Evolutionary conservation across 768 basidiomycete species (phyloP).

Genomic region (Dacryopinax primogenitus): DNA sequence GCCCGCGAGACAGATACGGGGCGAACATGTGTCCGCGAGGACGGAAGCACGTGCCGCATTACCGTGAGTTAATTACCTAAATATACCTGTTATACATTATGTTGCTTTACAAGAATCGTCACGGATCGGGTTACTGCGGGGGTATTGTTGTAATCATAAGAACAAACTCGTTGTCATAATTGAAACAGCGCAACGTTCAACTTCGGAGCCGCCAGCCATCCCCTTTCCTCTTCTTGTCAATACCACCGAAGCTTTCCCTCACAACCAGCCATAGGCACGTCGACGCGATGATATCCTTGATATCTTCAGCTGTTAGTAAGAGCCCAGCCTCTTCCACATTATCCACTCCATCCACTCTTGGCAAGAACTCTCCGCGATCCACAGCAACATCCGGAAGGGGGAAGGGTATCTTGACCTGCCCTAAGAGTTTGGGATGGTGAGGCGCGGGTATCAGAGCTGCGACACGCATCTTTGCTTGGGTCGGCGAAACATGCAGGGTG

Average conservation of each 20-base stretch:
- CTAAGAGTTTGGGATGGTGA: conserved; percentile 90
- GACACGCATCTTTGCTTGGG: conserved; percentile 40
- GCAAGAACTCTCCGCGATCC: conserved; percentile 17
- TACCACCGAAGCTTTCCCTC: conserved; percentile 81
- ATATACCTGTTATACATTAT: not conserved
- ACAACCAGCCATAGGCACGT: conserved; percentile 87
- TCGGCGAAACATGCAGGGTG: not conserved
- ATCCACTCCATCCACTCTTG: conserved; percentile 9
- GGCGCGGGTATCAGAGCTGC: conserved; percentile 83
- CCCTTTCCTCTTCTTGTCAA: conserved; percentile 61
- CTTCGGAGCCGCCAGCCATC: conserved; percentile 66
- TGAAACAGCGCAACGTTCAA: conserved; percentile 21
- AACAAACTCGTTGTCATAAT: not conserved
- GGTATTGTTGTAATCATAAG: conserved; percentile 3
- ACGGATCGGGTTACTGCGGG: not conserved
- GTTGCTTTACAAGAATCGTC: not conserved
- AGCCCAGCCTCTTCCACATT: conserved; percentile 23
- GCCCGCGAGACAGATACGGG: conserved; percentile 92
- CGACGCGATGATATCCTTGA: conserved; percentile 81
- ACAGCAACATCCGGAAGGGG: conserved; percentile 73
- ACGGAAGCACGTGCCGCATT: not conserved
- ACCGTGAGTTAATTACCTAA: not conserved
- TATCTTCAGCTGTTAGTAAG: conserved; percentile 72
- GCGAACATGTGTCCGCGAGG: conserved; percentile 30
- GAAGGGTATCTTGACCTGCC: conserved; percentile 81